These are phyloP conservation scores for Metarhizium anisopliae DNA, from an alignment of 2,329 filamentous ascomycete species.

Conservation along the genomic window DNA sequence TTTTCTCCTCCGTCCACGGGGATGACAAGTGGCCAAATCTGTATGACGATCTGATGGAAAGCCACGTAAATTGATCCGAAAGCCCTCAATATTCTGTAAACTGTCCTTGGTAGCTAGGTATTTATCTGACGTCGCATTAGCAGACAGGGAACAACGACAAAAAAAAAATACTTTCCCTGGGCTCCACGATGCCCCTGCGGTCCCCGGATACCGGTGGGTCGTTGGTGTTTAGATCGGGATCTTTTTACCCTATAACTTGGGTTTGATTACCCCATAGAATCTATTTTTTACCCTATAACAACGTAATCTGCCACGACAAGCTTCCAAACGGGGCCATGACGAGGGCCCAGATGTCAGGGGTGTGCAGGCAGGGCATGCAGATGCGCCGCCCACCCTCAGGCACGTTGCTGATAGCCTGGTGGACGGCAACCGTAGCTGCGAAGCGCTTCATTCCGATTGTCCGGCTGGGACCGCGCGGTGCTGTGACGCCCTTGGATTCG, in stretches of 20 bases:
- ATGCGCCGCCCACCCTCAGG: not conserved
- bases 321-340: constrained; percentile 3
- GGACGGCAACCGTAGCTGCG: not conserved
- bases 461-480: not conserved
- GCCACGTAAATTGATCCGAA: too few species aligned
- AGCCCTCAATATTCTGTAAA: too few species aligned
- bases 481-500: not conserved
- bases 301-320: constrained; percentile 15
- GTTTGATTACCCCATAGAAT: constrained; percentile 11
- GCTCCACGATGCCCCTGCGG: constrained; percentile 1
- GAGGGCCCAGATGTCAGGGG: not conserved
- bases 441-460: not conserved
- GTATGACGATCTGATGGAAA: too few species aligned
- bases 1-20: too few species aligned
- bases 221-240: constrained; percentile 1
- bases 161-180: not conserved
- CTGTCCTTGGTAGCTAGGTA: too few species aligned
- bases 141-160: not conserved
- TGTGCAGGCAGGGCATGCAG: not conserved
- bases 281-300: constrained; percentile 19
- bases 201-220: not conserved
- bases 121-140: too few species aligned
- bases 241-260: constrained; percentile 12
- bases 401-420: not conserved
- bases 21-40: too few species aligned